These are phyloP conservation scores for Pichiaceae sp. DNA, from an alignment of 1,139 yeast species.

Conservation along the genomic window DNA sequence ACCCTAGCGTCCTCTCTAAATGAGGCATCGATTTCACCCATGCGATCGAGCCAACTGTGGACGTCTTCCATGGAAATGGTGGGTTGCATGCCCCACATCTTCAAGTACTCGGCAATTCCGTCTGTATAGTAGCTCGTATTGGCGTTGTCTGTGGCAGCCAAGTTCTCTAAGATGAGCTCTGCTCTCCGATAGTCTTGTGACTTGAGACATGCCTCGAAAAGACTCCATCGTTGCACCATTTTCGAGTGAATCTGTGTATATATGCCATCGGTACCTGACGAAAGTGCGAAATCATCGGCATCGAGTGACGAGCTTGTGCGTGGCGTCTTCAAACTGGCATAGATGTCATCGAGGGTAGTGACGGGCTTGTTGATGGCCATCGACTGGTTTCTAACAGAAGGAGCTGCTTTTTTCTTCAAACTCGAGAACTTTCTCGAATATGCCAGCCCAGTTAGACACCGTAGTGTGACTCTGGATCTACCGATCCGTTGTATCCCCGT, in stretches of 20 bases:
- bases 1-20: conserved; percentile 18
- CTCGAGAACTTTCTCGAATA: too few relatives aligned
- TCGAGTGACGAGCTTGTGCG: conserved; percentile 1
- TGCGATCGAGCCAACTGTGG: conserved; percentile 18
- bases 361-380: background rate
- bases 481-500: too few relatives aligned
- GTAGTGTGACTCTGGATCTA: too few relatives aligned
- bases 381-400: too few relatives aligned
- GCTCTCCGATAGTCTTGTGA: conserved; percentile 68
- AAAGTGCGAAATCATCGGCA: conserved; percentile 12
- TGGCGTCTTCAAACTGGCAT: conserved; percentile 9
- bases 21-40: conserved; percentile 8
- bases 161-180: conserved; percentile 41
- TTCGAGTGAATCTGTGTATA: conserved; percentile 27
- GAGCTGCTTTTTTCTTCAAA: too few relatives aligned
- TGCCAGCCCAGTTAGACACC: too few relatives aligned
- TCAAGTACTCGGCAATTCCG: conserved; percentile 43
- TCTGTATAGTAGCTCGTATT: conserved; percentile 28
- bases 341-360: conserved; percentile 17
- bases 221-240: conserved; percentile 60
- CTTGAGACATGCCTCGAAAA: conserved; percentile 72
- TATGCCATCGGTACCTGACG: conserved; percentile 18
- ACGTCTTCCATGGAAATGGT: conserved; percentile 18
- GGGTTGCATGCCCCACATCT: conserved; percentile 31
- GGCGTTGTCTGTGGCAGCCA: conserved; percentile 29